Conservation (phyloP, 2,329 filamentous ascomycete species). For the Fusarium newnesense region DNA sequence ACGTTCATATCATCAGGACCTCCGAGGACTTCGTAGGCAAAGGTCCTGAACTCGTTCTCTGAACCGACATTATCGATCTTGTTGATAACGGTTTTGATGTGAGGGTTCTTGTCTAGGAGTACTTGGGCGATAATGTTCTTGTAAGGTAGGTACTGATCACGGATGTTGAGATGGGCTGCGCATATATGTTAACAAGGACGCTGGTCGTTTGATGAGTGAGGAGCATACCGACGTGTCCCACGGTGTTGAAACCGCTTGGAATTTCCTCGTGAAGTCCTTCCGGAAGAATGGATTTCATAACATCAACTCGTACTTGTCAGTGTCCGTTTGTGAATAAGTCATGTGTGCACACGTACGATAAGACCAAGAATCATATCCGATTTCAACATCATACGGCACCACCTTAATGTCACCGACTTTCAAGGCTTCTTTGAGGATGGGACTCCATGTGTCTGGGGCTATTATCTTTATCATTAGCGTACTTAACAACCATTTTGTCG, state of each 20-base stretch:
- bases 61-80: slow-evolving; percentile 90
- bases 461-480: slow-evolving; percentile 20
- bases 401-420: slow-evolving; percentile 75
- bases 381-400: slow-evolving; percentile 77
- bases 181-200: slow-evolving; percentile 17
- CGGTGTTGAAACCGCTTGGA: slow-evolving; percentile 85
- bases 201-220: background rate
- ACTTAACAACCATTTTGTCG: background rate
- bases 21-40: slow-evolving; percentile 88
- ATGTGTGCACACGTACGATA: slow-evolving; percentile 67
- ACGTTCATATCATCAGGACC: slow-evolving; percentile 87
- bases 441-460: slow-evolving; percentile 78
- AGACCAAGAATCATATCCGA: slow-evolving; percentile 88
- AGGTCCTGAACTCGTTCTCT: slow-evolving; percentile 88
- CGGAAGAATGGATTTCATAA: slow-evolving; percentile 84
- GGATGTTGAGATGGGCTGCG: slow-evolving; percentile 87
- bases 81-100: slow-evolving; percentile 91
- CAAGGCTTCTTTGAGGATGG: slow-evolving; percentile 74
- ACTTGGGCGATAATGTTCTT: slow-evolving; percentile 87
- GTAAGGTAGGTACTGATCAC: slow-evolving; percentile 84
- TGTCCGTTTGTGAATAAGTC: background rate
- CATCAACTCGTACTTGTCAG: slow-evolving; percentile 69
- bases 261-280: slow-evolving; percentile 83
- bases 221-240: slow-evolving; percentile 81
- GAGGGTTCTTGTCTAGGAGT: slow-evolving; percentile 87